phyloP scores from a whole-genome alignment of 1,284 basidiomycete genomes.

The Ceratobasidium sp. region DNA sequence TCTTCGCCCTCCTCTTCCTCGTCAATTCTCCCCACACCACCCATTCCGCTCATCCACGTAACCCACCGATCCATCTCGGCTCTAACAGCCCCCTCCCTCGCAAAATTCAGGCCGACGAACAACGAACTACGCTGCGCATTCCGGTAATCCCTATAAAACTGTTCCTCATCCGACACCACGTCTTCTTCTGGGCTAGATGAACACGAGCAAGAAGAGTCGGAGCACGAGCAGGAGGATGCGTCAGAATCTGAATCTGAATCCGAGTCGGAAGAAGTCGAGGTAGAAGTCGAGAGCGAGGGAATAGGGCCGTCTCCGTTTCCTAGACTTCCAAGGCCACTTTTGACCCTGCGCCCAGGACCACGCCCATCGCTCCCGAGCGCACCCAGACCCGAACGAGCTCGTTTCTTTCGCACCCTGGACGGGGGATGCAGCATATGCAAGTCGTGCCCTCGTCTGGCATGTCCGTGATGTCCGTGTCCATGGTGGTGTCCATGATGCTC shows the following conservation, averaged over 20 bases:
- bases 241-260: slow-evolving; percentile 24
- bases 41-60: slow-evolving; percentile 67
- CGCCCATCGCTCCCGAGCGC: slow-evolving; percentile 78
- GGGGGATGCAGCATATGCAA: slow-evolving; percentile 14
- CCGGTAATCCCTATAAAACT: slow-evolving; percentile 82
- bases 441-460: background rate
- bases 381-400: slow-evolving; percentile 78
- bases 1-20: slow-evolving; percentile 48
- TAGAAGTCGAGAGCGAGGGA: slow-evolving; percentile 4
- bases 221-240: slow-evolving; percentile 25
- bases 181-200: slow-evolving; percentile 26
- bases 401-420: slow-evolving; percentile 74
- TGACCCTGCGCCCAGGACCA: slow-evolving; percentile 63
- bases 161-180: slow-evolving; percentile 51
- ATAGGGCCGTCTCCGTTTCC: slow-evolving; percentile 26
- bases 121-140: slow-evolving; percentile 81
- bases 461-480: background rate
- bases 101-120: slow-evolving; percentile 72
- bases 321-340: slow-evolving; percentile 19
- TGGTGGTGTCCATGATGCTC: slow-evolving; percentile 35
- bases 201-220: slow-evolving; percentile 34
- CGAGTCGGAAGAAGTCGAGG: slow-evolving; percentile 27
- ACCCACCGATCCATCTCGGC: slow-evolving; percentile 78
- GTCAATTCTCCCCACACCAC: slow-evolving; percentile 49
- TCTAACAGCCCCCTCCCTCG: slow-evolving; percentile 70